Evolutionary conservation across 2,329 filamentous ascomycete species (phyloP).

Genomic region (Colletotrichum siamense): DNA sequence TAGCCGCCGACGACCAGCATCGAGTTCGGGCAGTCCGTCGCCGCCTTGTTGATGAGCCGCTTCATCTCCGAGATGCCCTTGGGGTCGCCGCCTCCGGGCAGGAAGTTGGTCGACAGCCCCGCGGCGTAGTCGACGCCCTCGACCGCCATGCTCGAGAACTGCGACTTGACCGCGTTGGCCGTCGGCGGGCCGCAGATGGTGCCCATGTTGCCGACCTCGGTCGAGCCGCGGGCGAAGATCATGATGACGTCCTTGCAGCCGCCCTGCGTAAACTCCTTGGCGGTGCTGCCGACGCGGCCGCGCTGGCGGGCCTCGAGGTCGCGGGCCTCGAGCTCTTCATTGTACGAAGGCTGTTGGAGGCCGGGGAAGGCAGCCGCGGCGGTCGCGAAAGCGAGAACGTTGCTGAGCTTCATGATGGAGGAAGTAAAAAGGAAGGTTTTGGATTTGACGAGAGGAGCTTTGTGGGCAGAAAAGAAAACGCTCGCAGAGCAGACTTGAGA

Average conservation of each 20-base stretch:
- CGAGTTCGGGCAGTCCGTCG: constrained; percentile 39
- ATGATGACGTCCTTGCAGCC: constrained; percentile 30
- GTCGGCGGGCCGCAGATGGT: constrained; percentile 24
- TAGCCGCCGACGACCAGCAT: constrained; percentile 44
- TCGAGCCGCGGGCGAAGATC: constrained; percentile 29
- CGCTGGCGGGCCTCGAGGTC: constrained; percentile 23
- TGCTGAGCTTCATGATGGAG: constrained; percentile 21
- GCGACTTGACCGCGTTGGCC: constrained; percentile 24
- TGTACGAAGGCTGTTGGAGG: neutral
- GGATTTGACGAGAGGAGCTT: neutral
- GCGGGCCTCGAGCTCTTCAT: neutral
- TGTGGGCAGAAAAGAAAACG: neutral
- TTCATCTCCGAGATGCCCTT: constrained; percentile 36
- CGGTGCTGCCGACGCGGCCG: constrained; percentile 18
- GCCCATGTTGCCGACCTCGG: constrained; percentile 26
- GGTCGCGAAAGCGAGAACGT: constrained; percentile 18
- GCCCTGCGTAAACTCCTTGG: constrained; percentile 27
- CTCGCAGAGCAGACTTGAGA: neutral
- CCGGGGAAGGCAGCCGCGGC: constrained; percentile 20
- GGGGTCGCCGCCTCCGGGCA: constrained; percentile 33
- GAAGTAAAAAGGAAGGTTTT: neutral
- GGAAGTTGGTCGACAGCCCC: constrained; percentile 35
- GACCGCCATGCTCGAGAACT: constrained; percentile 26
- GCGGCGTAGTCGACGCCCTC: constrained; percentile 40
- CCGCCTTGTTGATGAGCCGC: constrained; percentile 38